phyloP scores from a whole-genome alignment of 2,329 filamentous ascomycete genomes.

The Sclerotinia minor region DNA sequence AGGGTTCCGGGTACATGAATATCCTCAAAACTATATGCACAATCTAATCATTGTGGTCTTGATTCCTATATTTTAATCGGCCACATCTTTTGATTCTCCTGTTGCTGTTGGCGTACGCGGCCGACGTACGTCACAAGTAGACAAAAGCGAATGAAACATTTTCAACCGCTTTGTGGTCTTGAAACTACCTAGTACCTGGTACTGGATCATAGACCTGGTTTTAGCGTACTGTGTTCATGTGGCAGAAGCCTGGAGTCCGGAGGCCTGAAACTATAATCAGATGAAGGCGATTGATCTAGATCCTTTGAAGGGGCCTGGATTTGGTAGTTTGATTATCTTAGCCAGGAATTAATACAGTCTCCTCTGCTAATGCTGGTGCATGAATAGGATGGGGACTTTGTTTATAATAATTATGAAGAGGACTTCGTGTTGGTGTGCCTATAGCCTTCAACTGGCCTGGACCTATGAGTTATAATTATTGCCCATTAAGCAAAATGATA shows the following conservation, averaged over 20 bases:
- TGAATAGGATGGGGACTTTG: not conserved
- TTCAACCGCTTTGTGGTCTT: not conserved
- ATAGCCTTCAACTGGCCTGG: not conserved
- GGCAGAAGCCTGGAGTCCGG: not conserved
- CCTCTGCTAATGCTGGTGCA: not conserved
- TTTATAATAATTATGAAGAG: not conserved
- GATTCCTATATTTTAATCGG: not conserved
- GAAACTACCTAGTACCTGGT: too few species aligned
- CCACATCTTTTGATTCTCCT: not conserved
- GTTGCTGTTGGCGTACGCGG: conserved; percentile 3
- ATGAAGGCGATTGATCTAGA: not conserved
- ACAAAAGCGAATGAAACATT: not conserved
- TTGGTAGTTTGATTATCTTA: not conserved
- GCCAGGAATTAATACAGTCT: not conserved
- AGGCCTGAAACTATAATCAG: not conserved
- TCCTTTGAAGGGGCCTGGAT: not conserved
- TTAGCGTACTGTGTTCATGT: not conserved
- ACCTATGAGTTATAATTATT: not conserved
- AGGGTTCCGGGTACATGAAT: not conserved
- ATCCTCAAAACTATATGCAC: not conserved
- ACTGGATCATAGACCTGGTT: not conserved
- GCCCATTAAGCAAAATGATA: not conserved
- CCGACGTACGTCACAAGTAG: not conserved
- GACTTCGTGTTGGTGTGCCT: not conserved
- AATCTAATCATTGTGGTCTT: not conserved